Base-by-base conservation (phyloP, 257 asterid species). In the Jacaranda copaia region DNA sequence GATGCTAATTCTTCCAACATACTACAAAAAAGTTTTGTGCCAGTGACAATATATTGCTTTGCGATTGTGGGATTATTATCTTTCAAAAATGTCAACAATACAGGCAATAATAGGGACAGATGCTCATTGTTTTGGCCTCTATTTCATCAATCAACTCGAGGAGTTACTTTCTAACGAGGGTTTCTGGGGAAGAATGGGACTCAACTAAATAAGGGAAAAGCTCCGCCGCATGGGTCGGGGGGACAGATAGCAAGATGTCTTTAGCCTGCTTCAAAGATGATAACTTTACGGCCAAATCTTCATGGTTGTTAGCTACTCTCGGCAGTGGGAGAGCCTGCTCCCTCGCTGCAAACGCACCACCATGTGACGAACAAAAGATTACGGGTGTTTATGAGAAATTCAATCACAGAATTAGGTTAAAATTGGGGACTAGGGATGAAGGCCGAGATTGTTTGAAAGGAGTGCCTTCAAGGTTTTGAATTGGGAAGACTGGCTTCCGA, bases 251-350 rank as follows among this genome's bases (percentile, higher is more conserved):
- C 71, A 95, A 42, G 39, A 91, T 85, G 77, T 89, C 99, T 65
- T 88, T 95, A 20, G 84, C 92, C 88, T 91, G 97, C 89, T 87
- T 91, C 86, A 95, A 75, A 46, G 99, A 91, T 64, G 97, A 88
- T 6, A 92, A 66, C 86, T 94, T 94, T n/a, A 94, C 93, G 32
- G 91, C 86, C 87, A 95, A 87, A 84, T 95, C 98, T 10, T 94
- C 98, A 55, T 93, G 93, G 85, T 95, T 92, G 77, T 94, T 92
- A 79, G 91, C 96, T 70, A 97, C 92, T 61, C 95, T 95, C 20
- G 92, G 92, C 64, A 92, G 88, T 73, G 95, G 77, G 56, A 92
- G 87, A 66, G 93, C 97, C 80, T 89, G 94, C 89, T 92, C 97
- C 87, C 90, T 84, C 82, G 86, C 82, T 80, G 78, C 76, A 42